A percentile compares a stretch with the other conserved stretches of the same genome.
These are phyloP conservation scores for Vigna trinervia DNA, from an alignment of 306 rosid species.

Conservation along the genomic window DNA sequence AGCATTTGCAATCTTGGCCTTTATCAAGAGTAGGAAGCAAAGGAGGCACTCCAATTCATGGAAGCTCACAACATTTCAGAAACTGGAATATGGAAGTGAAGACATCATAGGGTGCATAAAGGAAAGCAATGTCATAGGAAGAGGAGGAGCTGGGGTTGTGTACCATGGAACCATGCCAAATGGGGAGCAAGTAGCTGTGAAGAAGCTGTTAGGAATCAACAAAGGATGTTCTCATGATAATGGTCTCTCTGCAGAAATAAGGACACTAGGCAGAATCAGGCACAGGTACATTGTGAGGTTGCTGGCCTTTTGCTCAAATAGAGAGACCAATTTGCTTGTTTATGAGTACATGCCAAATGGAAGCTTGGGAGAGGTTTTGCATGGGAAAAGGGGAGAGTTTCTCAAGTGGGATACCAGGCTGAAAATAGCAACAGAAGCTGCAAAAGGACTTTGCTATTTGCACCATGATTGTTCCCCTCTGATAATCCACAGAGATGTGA, in stretches of 20 bases:
- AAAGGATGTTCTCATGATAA: conserved; percentile 87
- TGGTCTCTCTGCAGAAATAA: conserved; percentile 86
- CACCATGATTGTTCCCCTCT: conserved; percentile 94
- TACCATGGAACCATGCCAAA: conserved; percentile 78
- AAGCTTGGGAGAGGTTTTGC: conserved; percentile 83
- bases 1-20: conserved; percentile 69
- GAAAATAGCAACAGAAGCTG: conserved; percentile 86
- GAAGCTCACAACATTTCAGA: conserved; percentile 87
- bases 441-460: conserved; percentile 85
- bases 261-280: conserved; percentile 79
- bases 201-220: conserved; percentile 73
- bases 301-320: conserved; percentile 78
- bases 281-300: conserved; percentile 89
- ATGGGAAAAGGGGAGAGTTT: conserved; percentile 81
- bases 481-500: conserved; percentile 86
- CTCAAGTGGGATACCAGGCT: conserved; percentile 83
- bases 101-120: conserved; percentile 77
- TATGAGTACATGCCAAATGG: conserved; percentile 94
- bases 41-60: conserved; percentile 60
- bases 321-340: conserved; percentile 80
- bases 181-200: conserved; percentile 86
- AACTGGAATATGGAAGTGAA: conserved; percentile 74
- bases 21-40: conserved; percentile 65
- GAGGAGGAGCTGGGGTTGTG: conserved; percentile 95
- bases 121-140: conserved; percentile 82